Conservation (phyloP, 768 basidiomycete genomes). For the Cyclocybe cylindracea region DNA sequence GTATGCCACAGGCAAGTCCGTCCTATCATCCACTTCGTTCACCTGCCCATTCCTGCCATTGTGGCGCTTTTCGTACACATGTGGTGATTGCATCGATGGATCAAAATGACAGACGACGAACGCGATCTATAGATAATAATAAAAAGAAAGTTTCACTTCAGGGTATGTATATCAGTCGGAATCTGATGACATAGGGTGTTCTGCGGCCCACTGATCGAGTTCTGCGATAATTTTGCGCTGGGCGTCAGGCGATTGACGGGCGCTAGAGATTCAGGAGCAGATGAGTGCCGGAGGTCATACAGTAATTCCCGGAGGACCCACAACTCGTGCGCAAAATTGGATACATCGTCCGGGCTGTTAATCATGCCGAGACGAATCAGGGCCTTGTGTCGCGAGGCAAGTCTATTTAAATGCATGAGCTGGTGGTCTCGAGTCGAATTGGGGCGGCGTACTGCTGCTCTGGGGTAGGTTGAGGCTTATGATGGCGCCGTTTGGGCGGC, state of each 20-base stretch:
- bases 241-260: constrained; percentile 40
- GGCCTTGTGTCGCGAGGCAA: constrained; percentile 56
- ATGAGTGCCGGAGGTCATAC: not conserved
- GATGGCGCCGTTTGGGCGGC: constrained; percentile 68
- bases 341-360: constrained; percentile 47
- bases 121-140: too few species aligned
- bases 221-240: constrained; percentile 41
- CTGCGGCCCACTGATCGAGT: constrained; percentile 36
- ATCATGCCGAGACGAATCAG: constrained; percentile 66
- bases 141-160: too few species aligned
- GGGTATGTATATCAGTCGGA: too few species aligned
- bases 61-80: too few species aligned
- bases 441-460: constrained; percentile 47
- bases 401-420: constrained; percentile 32
- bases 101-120: too few species aligned
- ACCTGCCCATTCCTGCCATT: too few species aligned
- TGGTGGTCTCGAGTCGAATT: not conserved
- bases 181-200: not conserved
- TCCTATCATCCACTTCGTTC: too few species aligned
- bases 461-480: constrained; percentile 46
- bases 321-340: constrained; percentile 67
- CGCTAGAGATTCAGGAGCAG: constrained; percentile 24
- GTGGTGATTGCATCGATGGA: too few species aligned
- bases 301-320: constrained; percentile 35
- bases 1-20: too few species aligned